Conservation (phyloP, 768 basidiomycete genomes). For the Lactifluus subvellereus region DNA sequence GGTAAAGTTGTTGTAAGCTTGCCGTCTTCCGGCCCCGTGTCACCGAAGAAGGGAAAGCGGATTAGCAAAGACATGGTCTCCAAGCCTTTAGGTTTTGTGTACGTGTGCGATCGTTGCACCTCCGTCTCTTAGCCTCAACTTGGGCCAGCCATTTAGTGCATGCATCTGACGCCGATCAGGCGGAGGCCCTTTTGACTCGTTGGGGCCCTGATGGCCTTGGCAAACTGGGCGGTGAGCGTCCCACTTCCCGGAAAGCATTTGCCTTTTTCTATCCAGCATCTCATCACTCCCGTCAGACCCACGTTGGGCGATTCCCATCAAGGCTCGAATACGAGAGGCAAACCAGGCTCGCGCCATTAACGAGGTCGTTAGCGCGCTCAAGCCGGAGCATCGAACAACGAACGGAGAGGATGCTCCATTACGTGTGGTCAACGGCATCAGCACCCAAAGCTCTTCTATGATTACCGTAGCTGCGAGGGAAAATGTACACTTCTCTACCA, state of each 20-base stretch:
- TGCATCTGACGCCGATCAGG: constrained; percentile 85
- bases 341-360: constrained; percentile 71
- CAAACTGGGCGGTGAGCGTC: constrained; percentile 71
- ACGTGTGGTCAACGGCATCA: constrained; percentile 75
- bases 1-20: constrained; percentile 29
- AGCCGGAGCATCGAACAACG: constrained; percentile 43
- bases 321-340: constrained; percentile 60
- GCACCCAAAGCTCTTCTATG: constrained; percentile 61
- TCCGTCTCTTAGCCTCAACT: constrained; percentile 23
- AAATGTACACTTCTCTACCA: constrained; percentile 44
- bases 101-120: constrained; percentile 34
- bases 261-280: constrained; percentile 23
- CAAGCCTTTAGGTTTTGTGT: constrained; percentile 78
- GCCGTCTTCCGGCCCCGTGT: constrained; percentile 28
- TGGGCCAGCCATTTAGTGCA: constrained; percentile 75
- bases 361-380: constrained; percentile 66
- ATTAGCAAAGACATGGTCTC: constrained; percentile 90
- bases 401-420: constrained; percentile 49
- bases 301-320: constrained; percentile 84
- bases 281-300: constrained; percentile 53
- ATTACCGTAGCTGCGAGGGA: constrained; percentile 72
- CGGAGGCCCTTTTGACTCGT: constrained; percentile 76
- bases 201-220: constrained; percentile 89
- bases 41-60: constrained; percentile 49
- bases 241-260: constrained; percentile 15